phyloP scores from a whole-genome alignment of 148 eudicot species.

The Rhododendron mucronatum region DNA sequence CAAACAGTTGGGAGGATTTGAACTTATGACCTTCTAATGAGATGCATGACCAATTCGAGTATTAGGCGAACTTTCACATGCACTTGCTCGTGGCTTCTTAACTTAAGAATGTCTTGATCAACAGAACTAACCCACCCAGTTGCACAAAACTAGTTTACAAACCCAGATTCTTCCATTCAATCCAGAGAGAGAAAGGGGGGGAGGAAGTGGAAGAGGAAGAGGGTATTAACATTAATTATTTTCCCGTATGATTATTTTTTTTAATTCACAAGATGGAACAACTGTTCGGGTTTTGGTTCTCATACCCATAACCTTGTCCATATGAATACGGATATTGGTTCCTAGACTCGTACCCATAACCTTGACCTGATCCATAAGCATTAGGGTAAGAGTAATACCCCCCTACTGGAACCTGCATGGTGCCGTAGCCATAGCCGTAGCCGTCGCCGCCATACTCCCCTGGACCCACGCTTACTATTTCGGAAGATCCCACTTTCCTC shows the following conservation, averaged over 20 bases:
- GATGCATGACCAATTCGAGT: background rate
- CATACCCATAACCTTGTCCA: background rate
- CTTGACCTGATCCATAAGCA: background rate
- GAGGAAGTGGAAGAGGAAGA: background rate
- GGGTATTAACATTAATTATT: background rate
- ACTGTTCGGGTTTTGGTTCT: background rate
- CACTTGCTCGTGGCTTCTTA: background rate
- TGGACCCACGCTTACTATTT: too few species aligned
- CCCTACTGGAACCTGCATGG: too few species aligned
- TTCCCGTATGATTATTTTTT: background rate
- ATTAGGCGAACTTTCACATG: background rate
- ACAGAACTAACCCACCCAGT: too few species aligned
- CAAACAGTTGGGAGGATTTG: background rate
- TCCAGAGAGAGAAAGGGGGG: too few species aligned
- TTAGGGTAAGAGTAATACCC: too few species aligned
- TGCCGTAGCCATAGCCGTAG: too few species aligned
- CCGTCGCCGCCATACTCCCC: too few species aligned
- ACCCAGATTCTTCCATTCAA: too few species aligned
- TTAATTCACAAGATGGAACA: background rate
- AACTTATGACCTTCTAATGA: background rate
- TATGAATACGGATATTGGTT: background rate
- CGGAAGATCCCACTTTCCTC: too few species aligned
- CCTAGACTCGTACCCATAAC: background rate
- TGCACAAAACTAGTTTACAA: too few species aligned
- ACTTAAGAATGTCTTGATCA: too few species aligned